A percentile compares a stretch with the other conserved stretches of the same genome.
Conservation (phyloP, 352 stramenopile species). For the Salisapilia sapeloensis region DNA sequence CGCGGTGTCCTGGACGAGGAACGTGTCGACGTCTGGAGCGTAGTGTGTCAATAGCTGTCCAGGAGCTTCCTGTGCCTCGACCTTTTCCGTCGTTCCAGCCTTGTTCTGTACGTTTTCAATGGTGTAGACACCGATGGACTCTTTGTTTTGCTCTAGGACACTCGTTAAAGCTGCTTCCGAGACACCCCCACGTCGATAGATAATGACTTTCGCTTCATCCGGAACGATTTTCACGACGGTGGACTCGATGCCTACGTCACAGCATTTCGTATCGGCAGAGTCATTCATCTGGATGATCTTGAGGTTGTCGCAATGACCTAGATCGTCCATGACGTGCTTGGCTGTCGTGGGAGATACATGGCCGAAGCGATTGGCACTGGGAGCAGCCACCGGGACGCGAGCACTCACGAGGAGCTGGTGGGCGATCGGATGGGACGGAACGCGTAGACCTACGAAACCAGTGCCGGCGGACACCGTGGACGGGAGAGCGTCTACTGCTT, state of each 20-base stretch:
- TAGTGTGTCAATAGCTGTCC: conserved; percentile 97
- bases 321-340: conserved; percentile 94
- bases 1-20: conserved; percentile 40
- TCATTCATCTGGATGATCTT: conserved; percentile 73
- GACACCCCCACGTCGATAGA: conserved; percentile 80
- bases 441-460: conserved; percentile 94
- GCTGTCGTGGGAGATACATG: conserved; percentile 95
- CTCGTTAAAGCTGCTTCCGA: conserved; percentile 45
- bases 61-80: conserved; percentile 81
- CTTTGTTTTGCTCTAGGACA: conserved; percentile 30
- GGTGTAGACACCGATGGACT: conserved; percentile 20
- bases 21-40: conserved; percentile 88
- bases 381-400: conserved; percentile 91
- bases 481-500: conserved; percentile 76
- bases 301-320: conserved; percentile 82
- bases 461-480: conserved; percentile 84
- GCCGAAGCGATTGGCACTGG: conserved; percentile 97
- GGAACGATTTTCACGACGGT: conserved; percentile 86
- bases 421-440: conserved; percentile 86
- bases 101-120: conserved; percentile 55
- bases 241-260: conserved; percentile 87
- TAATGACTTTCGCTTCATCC: conserved; percentile 53
- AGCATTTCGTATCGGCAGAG: conserved; percentile 28
- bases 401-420: conserved; percentile 77
- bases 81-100: conserved; percentile 31